Evolutionary conservation across 2,329 filamentous ascomycete genomes (phyloP).

Genomic region (Penicillium digitatum): DNA sequence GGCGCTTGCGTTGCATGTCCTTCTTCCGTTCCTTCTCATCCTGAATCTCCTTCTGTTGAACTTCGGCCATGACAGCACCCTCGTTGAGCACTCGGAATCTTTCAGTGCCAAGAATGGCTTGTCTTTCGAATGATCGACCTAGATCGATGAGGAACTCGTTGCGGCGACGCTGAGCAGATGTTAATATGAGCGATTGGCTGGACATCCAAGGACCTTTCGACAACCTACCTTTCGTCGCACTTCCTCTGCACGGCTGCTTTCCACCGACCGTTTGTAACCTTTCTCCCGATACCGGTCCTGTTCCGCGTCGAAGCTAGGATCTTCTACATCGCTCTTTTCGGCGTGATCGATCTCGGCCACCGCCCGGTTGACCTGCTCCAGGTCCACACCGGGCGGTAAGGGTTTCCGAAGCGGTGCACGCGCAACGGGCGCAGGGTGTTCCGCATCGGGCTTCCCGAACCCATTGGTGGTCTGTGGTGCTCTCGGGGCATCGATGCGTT

Average conservation of each 20-base stretch:
- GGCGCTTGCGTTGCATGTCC: conserved; percentile 96
- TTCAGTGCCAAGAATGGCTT: conserved; percentile 67
- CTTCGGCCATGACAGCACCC: conserved; percentile 75
- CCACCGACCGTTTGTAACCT: conserved; percentile 63
- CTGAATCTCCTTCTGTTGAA: conserved; percentile 82
- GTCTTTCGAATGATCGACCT: conserved; percentile 59
- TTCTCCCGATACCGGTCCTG: conserved; percentile 52
- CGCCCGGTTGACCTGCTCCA: conserved; percentile 65
- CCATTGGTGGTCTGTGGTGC: conserved; percentile 16
- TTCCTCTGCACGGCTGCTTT: conserved; percentile 61
- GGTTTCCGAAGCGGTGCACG: conserved; percentile 15
- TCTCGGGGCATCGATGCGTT: conserved; percentile 13
- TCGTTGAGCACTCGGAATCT: conserved; percentile 75
- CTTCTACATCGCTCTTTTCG: conserved; percentile 57
- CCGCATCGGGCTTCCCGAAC: conserved; percentile 9
- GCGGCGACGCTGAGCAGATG: conserved; percentile 54
- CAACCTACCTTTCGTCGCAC: conserved; percentile 60
- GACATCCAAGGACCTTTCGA: neutral
- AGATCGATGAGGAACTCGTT: conserved; percentile 54
- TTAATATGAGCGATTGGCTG: conserved; percentile 10
- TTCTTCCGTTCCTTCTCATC: conserved; percentile 99
- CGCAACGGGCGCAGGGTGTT: conserved; percentile 1
- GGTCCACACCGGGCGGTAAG: conserved; percentile 39
- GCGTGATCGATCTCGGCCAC: conserved; percentile 57
- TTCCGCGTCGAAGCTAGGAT: conserved; percentile 49